Evolutionary conservation across 805 yeast genomes (phyloP).

Genomic region (Ogataea pini): DNA sequence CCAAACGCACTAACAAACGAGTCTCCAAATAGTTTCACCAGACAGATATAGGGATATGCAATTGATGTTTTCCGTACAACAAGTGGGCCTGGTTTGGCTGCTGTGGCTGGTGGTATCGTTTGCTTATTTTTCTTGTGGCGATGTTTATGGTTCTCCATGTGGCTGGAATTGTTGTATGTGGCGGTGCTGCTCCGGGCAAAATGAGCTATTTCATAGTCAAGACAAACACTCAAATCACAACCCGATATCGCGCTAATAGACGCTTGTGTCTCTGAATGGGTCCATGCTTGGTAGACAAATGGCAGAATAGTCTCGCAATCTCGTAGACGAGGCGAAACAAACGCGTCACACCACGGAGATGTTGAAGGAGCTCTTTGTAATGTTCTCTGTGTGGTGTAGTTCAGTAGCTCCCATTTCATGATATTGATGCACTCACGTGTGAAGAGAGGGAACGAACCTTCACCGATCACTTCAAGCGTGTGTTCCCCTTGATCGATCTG

Average conservation of each 20-base stretch:
- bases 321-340: constrained; percentile 32
- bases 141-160: not conserved
- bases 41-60: constrained; percentile 33
- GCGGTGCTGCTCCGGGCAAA: constrained; percentile 16
- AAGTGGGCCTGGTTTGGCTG: constrained; percentile 8
- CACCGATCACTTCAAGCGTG: constrained; percentile 28
- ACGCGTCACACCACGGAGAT: constrained; percentile 5
- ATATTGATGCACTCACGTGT: constrained; percentile 44
- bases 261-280: constrained; percentile 48
- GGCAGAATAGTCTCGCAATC: constrained; percentile 39
- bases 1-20: constrained; percentile 2
- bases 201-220: constrained; percentile 57
- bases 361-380: constrained; percentile 3
- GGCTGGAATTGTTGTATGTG: not conserved
- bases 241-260: constrained; percentile 53
- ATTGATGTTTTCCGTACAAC: constrained; percentile 24
- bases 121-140: not conserved
- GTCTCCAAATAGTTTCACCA: constrained; percentile 23
- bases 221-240: constrained; percentile 45
- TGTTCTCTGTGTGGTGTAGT: constrained; percentile 25
- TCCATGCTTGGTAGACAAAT: constrained; percentile 55
- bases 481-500: constrained; percentile 17
- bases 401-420: constrained; percentile 42
- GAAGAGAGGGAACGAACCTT: constrained; percentile 43
- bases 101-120: not conserved